A percentile compares a stretch with the other conserved stretches of the same genome.
Conservation (phyloP, 2,329 filamentous ascomycete species). For the Botrytis medusae region DNA sequence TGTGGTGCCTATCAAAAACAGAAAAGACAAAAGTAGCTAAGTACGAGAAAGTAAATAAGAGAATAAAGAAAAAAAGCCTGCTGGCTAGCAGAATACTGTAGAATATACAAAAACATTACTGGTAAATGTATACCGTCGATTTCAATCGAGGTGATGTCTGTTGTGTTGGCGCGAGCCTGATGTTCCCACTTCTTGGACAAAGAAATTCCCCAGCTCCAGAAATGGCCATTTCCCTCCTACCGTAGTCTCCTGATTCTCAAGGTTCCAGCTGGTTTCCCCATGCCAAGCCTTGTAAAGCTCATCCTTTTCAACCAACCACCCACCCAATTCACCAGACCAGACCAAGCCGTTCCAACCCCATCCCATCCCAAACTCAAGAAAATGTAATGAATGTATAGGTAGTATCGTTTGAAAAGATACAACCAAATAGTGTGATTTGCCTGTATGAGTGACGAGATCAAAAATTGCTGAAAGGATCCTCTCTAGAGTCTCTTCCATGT, state of each 20-base stretch:
- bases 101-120: slow-evolving; percentile 10
- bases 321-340: background rate
- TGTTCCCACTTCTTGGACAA: background rate
- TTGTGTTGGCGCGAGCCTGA: slow-evolving; percentile 7
- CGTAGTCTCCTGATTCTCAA: background rate
- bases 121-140: background rate
- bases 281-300: slow-evolving; percentile 11
- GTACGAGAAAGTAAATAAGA: background rate
- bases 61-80: background rate
- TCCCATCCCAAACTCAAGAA: slow-evolving; percentile 18
- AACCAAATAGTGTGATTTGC: slow-evolving; percentile 4
- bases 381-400: slow-evolving; percentile 20
- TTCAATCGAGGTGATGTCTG: background rate
- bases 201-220: background rate
- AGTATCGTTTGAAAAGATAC: background rate
- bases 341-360: background rate
- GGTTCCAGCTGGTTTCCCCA: background rate
- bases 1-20: background rate
- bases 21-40: slow-evolving; percentile 5
- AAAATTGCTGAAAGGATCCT: slow-evolving; percentile 64
- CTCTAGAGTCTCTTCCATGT: slow-evolving; percentile 49
- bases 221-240: background rate
- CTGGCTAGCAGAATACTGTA: slow-evolving; percentile 1
- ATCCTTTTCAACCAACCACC: background rate
- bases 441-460: slow-evolving; percentile 38